Conservation (phyloP, 1,284 basidiomycete genomes). For the Pisolithus thermaeus region DNA sequence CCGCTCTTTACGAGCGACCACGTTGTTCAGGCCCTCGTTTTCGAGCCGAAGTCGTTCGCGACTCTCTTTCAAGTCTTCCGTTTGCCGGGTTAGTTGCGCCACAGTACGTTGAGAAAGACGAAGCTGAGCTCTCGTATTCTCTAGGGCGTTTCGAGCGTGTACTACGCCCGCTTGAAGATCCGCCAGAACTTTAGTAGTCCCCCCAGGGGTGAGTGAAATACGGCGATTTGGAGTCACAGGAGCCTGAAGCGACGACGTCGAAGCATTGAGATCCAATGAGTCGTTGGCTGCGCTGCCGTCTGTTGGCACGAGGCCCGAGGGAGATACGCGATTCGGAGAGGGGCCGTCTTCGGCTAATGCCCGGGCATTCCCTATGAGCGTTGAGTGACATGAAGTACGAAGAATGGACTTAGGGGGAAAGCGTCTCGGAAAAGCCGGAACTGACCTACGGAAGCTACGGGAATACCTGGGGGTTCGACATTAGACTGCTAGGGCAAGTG, state of each 20-base stretch:
- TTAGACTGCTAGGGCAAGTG: too few species aligned
- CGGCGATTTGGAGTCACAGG: constrained; percentile 48
- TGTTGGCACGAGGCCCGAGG: constrained; percentile 19
- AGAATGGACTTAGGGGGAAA: constrained; percentile 10
- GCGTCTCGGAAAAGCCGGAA: constrained; percentile 13
- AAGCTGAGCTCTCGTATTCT: constrained; percentile 77
- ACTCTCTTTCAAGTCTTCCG: constrained; percentile 81
- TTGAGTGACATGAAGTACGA: constrained; percentile 17
- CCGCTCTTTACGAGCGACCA: constrained; percentile 81
- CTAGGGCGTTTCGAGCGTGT: constrained; percentile 71
- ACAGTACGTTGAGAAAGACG: constrained; percentile 72
- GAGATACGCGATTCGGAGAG: constrained; percentile 28
- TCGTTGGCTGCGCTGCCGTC: constrained; percentile 24
- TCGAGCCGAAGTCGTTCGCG: constrained; percentile 75
- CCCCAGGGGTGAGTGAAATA: constrained; percentile 62
- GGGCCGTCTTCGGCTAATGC: constrained; percentile 69
- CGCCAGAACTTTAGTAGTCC: constrained; percentile 77
- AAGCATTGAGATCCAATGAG: constrained; percentile 18
- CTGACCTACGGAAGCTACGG: constrained; percentile 73
- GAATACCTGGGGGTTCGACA: constrained; percentile 52
- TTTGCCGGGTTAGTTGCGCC: constrained; percentile 73
- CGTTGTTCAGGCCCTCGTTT: constrained; percentile 81
- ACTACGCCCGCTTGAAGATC: constrained; percentile 79
- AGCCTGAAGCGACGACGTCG: constrained; percentile 23
- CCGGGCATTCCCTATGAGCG: constrained; percentile 64